Conservation (phyloP, 2,329 filamentous ascomycete genomes). For the Fusarium graminum region DNA sequence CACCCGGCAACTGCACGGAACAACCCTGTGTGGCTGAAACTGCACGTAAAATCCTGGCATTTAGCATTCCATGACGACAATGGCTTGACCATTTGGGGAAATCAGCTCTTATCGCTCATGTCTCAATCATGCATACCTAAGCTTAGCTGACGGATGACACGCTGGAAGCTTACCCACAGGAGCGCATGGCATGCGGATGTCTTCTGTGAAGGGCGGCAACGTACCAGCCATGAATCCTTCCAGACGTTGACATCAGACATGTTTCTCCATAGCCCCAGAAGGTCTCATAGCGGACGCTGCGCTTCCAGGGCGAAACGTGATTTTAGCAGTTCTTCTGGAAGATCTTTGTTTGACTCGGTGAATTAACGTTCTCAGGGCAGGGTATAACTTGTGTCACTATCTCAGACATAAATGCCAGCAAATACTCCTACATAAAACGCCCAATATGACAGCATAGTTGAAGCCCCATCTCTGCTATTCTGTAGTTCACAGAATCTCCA, state of each 20-base stretch:
- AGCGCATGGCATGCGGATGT: background rate
- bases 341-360: background rate
- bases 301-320: background rate
- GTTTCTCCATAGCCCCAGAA: accelerated
- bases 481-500: background rate
- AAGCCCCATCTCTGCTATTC: background rate
- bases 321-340: background rate
- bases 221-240: background rate
- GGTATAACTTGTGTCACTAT: conserved; percentile 7
- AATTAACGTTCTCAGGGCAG: conserved; percentile 6
- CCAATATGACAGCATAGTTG: background rate
- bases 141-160: background rate
- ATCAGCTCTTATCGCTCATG: background rate
- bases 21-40: conserved; percentile 17
- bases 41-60: background rate
- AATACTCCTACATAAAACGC: background rate
- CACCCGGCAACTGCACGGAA: background rate
- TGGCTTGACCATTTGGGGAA: background rate
- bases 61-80: conserved; percentile 12
- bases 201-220: accelerated
- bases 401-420: background rate
- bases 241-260: background rate
- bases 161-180: no score
- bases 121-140: background rate
- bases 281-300: accelerated